phyloP scores from a whole-genome alignment of 2,329 filamentous ascomycete genomes.

The Arthrinium phaeospermum region DNA sequence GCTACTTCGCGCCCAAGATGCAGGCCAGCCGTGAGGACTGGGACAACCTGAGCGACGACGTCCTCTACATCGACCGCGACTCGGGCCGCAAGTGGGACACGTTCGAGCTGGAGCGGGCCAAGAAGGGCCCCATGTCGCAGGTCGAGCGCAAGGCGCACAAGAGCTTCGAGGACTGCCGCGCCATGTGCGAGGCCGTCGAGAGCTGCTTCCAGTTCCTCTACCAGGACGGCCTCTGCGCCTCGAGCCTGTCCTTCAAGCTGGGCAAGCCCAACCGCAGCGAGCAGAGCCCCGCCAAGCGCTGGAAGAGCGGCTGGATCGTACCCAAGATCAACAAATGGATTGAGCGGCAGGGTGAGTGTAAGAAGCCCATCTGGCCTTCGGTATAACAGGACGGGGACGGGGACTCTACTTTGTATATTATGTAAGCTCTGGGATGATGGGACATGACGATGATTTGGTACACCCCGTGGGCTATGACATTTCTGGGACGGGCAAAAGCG shows the following conservation, averaged over 20 bases:
- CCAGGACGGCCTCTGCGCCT: constrained; percentile 44
- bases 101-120: constrained; percentile 39
- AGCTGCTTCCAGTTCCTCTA: constrained; percentile 40
- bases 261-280: constrained; percentile 44
- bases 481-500: background rate
- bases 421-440: background rate
- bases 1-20: constrained; percentile 35
- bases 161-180: constrained; percentile 35
- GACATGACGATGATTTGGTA: background rate
- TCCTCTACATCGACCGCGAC: constrained; percentile 47
- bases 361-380: constrained; percentile 18
- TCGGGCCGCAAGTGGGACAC: constrained; percentile 36
- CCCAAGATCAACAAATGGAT: constrained; percentile 48
- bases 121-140: constrained; percentile 40
- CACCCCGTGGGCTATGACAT: background rate
- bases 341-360: constrained; percentile 43
- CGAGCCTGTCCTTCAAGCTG: constrained; percentile 43
- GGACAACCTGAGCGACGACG: constrained; percentile 39
- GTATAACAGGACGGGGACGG: background rate
- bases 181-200: constrained; percentile 31
- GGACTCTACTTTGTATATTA: background rate
- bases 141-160: constrained; percentile 29
- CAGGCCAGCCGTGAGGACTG: constrained; percentile 33
- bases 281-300: constrained; percentile 36
- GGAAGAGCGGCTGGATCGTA: constrained; percentile 49